A percentile compares a stretch with the other conserved stretches of the same genome.
Evolutionary conservation across 2,329 filamentous ascomycete species (phyloP).

Genomic region (Fulvia fulva): DNA sequence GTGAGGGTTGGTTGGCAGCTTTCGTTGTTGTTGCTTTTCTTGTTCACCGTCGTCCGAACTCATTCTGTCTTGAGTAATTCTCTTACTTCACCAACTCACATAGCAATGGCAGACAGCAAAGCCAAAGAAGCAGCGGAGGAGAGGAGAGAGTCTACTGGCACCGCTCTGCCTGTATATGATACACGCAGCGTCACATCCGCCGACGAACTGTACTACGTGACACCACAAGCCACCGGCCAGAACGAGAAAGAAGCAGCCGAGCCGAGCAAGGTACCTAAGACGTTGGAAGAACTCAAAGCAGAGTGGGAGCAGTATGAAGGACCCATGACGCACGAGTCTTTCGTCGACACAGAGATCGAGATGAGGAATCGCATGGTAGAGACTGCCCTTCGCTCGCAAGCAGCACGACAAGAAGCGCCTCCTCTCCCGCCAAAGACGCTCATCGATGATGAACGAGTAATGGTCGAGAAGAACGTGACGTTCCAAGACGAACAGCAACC

Average conservation of each 20-base stretch:
- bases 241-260: background rate
- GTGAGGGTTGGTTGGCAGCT: too few relatives aligned
- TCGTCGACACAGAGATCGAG: background rate
- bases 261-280: background rate
- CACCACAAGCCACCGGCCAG: slow-evolving; percentile 4
- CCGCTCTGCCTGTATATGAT: background rate
- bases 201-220: slow-evolving; percentile 5
- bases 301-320: background rate
- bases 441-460: background rate
- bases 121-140: background rate
- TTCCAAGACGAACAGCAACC: background rate
- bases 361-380: background rate
- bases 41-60: too few relatives aligned
- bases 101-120: background rate
- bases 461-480: background rate
- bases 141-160: background rate
- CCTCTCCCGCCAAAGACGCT: background rate
- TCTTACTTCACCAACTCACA: background rate
- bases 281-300: background rate
- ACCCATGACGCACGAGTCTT: background rate
- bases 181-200: background rate
- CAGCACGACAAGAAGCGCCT: background rate
- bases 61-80: background rate
- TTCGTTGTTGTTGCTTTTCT: too few relatives aligned
- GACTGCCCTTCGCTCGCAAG: background rate